Evolutionary conservation across 1,139 yeast genomes (phyloP).

Genomic region (Protomyces lactucae-debilis): DNA sequence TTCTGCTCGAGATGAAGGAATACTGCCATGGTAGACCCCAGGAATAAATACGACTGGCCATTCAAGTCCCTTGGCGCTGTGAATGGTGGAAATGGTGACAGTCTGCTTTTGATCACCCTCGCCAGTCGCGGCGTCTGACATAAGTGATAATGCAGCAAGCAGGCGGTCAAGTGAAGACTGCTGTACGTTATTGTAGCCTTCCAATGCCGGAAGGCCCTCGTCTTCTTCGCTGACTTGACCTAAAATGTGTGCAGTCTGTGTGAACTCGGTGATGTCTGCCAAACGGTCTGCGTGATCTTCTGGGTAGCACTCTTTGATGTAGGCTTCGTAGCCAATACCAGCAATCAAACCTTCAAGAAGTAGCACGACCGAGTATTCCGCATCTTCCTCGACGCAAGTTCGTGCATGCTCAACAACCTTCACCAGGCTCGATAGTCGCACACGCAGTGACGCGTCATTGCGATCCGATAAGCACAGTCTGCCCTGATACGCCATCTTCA

Average conservation of each 20-base stretch:
- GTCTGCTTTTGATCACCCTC: slow-evolving; percentile 33
- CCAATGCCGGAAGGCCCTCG: slow-evolving; percentile 35
- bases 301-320: slow-evolving; percentile 40
- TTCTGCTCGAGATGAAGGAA: slow-evolving; percentile 38
- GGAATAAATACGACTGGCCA: slow-evolving; percentile 85
- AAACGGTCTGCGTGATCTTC: slow-evolving; percentile 32
- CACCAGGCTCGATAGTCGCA: not conserved
- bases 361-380: not conserved
- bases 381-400: not conserved
- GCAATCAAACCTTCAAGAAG: slow-evolving; percentile 6
- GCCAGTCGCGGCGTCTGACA: slow-evolving; percentile 42
- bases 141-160: slow-evolving; percentile 55
- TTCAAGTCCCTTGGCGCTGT: slow-evolving; percentile 75
- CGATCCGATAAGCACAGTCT: slow-evolving; percentile 24
- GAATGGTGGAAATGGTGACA: slow-evolving; percentile 66
- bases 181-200: slow-evolving; percentile 19
- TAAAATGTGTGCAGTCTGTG: slow-evolving; percentile 37
- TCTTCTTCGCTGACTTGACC: slow-evolving; percentile 42
- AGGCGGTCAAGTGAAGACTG: slow-evolving; percentile 43
- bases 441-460: not conserved
- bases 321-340: slow-evolving; percentile 28
- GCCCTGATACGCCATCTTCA: slow-evolving; percentile 28
- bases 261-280: slow-evolving; percentile 29
- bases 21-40: slow-evolving; percentile 41
- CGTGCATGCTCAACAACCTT: not conserved